A percentile compares a stretch with the other conserved stretches of the same genome.
phyloP scores from a whole-genome alignment of 805 yeast species.

The Schwanniomyces sp. region DNA sequence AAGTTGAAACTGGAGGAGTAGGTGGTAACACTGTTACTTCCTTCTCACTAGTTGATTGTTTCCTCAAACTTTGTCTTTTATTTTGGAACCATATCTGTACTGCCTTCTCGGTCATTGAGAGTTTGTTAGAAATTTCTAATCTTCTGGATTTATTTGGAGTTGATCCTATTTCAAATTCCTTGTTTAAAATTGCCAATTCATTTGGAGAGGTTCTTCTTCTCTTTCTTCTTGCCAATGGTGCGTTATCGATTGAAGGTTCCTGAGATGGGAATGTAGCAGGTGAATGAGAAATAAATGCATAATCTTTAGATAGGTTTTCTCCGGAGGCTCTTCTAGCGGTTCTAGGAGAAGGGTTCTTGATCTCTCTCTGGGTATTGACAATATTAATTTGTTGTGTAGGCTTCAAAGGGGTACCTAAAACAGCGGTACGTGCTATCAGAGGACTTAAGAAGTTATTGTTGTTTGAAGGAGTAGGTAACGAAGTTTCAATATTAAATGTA shows the following conservation, averaged over 20 bases:
- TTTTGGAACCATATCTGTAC: slow-evolving; percentile 99
- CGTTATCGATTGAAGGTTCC: slow-evolving; percentile 84
- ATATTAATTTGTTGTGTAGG: slow-evolving; percentile 5
- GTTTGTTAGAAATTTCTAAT: slow-evolving; percentile 72
- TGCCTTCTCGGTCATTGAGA: slow-evolving; percentile 95
- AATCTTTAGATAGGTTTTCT: slow-evolving; percentile 28
- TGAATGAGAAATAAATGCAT: slow-evolving; percentile 92
- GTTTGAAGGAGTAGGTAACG: slow-evolving; percentile 4
- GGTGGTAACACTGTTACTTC: slow-evolving; percentile 46
- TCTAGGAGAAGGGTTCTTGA: not conserved
- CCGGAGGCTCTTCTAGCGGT: not conserved
- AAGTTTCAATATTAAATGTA: slow-evolving; percentile 10
- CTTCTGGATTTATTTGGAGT: slow-evolving; percentile 83
- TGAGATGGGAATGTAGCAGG: slow-evolving; percentile 82
- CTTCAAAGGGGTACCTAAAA: slow-evolving; percentile 3
- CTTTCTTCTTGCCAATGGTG: slow-evolving; percentile 90
- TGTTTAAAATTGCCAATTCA: slow-evolving; percentile 78
- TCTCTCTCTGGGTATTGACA: slow-evolving; percentile 2
- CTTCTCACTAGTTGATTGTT: slow-evolving; percentile 37
- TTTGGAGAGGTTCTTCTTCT: slow-evolving; percentile 92
- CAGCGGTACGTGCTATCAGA: not conserved
- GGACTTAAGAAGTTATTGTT: not conserved
- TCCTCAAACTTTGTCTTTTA: slow-evolving; percentile 79
- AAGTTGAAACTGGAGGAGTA: slow-evolving; percentile 24
- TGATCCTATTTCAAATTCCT: slow-evolving; percentile 71